Conservation (phyloP, 2,329 filamentous ascomycete genomes). For the Ascosphaera acerosa region DNA sequence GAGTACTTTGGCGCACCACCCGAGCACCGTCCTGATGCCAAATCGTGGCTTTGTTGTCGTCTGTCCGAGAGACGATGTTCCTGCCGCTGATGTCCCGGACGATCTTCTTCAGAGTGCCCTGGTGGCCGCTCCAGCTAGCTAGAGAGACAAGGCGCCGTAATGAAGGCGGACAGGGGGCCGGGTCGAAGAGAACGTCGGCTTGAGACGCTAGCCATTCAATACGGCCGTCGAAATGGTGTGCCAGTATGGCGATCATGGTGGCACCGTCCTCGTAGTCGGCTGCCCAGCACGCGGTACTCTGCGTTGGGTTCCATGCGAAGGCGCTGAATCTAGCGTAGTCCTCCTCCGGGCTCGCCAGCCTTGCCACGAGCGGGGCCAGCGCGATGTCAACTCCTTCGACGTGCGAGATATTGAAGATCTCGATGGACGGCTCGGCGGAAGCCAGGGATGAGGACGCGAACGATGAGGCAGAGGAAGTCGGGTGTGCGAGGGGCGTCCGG, state of each 20-base stretch:
- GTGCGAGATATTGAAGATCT: conserved; percentile 76
- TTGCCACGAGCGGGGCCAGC: conserved; percentile 11
- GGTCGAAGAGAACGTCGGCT: conserved; percentile 58
- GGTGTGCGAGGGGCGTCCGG: too few species aligned
- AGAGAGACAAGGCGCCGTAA: conserved; percentile 33
- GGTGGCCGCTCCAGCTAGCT: conserved; percentile 64
- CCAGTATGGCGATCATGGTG: conserved; percentile 41
- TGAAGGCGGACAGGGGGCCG: conserved; percentile 26
- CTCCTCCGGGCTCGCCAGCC: conserved; percentile 10
- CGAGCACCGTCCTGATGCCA: conserved; percentile 45
- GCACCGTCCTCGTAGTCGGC: too few species aligned
- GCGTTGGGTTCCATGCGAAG: too few species aligned
- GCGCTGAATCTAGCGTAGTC: conserved; percentile 45
- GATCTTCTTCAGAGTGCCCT: conserved; percentile 55
- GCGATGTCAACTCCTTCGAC: conserved; percentile 32
- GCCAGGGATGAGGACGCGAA: not conserved
- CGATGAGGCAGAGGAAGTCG: too few species aligned
- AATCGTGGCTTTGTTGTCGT: conserved; percentile 52
- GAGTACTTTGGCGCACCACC: conserved; percentile 40
- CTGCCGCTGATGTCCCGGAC: conserved; percentile 61
- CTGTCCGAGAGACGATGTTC: conserved; percentile 57
- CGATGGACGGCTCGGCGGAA: conserved; percentile 22
- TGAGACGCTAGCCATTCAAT: conserved; percentile 61
- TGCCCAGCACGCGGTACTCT: too few species aligned
- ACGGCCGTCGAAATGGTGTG: conserved; percentile 65